Percentiles rank a stretch among this genome's conserved stretches.
Conservation (phyloP, 352 stramenopile genomes). For the Globisporangium megalacanthum region DNA sequence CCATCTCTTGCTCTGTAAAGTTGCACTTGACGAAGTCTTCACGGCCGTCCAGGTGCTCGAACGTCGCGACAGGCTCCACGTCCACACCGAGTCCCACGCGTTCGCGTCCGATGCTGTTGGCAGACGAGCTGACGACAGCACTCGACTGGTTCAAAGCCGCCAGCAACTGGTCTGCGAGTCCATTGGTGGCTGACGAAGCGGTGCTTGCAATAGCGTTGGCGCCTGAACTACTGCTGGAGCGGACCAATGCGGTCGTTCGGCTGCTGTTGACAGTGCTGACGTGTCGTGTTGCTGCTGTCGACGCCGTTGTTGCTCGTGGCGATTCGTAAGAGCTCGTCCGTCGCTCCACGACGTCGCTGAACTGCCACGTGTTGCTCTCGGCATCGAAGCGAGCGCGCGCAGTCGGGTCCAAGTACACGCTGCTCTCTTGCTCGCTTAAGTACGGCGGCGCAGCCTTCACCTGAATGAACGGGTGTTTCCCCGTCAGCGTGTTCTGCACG, state of each 20-base stretch:
- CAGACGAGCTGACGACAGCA: background rate
- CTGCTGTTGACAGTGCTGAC: background rate
- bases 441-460: slow-evolving; percentile 84
- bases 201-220: slow-evolving; percentile 20
- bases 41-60: slow-evolving; percentile 70
- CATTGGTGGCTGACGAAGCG: slow-evolving; percentile 2
- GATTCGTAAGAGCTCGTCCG: too few species aligned
- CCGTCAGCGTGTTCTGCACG: slow-evolving; percentile 64
- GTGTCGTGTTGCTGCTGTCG: background rate
- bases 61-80: slow-evolving; percentile 79
- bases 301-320: too few species aligned
- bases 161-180: background rate
- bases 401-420: slow-evolving; percentile 80
- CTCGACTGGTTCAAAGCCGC: background rate
- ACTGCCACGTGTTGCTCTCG: slow-evolving; percentile 64
- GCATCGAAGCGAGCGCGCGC: slow-evolving; percentile 74
- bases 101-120: slow-evolving; percentile 39
- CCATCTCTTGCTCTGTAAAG: slow-evolving; percentile 85
- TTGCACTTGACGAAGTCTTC: slow-evolving; percentile 84
- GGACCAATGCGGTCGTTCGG: background rate
- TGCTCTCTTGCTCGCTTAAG: slow-evolving; percentile 72
- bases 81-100: slow-evolving; percentile 66
- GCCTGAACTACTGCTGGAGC: slow-evolving; percentile 16
- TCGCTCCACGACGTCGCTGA: slow-evolving; percentile 23
- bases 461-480: slow-evolving; percentile 70